Conservation (phyloP, 2,329 filamentous ascomycete genomes). For the Zymoseptoria pseudotritici region DNA sequence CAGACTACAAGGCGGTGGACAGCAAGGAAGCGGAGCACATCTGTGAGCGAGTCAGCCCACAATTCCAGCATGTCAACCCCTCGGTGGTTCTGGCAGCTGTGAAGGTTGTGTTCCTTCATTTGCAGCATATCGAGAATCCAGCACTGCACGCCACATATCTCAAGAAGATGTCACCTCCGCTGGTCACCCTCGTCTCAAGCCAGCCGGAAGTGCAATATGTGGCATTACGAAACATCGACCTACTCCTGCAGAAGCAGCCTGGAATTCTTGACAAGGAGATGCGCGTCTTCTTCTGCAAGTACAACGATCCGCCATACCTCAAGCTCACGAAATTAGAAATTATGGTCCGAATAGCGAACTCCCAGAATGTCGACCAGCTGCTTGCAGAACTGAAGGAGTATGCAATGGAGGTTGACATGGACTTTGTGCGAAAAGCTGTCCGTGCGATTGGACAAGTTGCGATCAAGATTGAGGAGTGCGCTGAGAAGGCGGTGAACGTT, state of each 20-base stretch:
- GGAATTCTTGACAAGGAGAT: slow-evolving; percentile 97
- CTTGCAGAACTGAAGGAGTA: slow-evolving; percentile 95
- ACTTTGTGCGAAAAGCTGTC: slow-evolving; percentile 89
- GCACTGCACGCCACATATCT: slow-evolving; percentile 79
- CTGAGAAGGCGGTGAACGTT: slow-evolving; percentile 91
- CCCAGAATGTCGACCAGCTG: slow-evolving; percentile 90
- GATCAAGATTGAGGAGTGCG: slow-evolving; percentile 94
- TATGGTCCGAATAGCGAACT: slow-evolving; percentile 98
- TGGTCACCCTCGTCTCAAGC: slow-evolving; percentile 92
- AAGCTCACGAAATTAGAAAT: slow-evolving; percentile 98
- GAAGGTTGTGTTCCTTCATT: slow-evolving; percentile 95
- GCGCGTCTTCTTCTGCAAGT: slow-evolving; percentile 99
- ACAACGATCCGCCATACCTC: slow-evolving; percentile 95
- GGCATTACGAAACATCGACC: slow-evolving; percentile 88
- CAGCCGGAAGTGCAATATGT: slow-evolving; percentile 97
- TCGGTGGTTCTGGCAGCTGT: slow-evolving; percentile 96
- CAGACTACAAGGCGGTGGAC: slow-evolving; percentile 79
- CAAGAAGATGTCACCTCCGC: slow-evolving; percentile 96
- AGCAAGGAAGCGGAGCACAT: slow-evolving; percentile 97
- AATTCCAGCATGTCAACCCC: slow-evolving; percentile 97
- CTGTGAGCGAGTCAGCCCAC: slow-evolving; percentile 88
- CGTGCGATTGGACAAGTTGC: slow-evolving; percentile 96
- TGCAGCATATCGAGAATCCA: slow-evolving; percentile 66
- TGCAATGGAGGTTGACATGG: slow-evolving; percentile 96
- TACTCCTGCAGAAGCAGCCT: slow-evolving; percentile 89